Base-by-base conservation (phyloP, 805 yeast genomes). In the Grigorovia jiainica region DNA sequence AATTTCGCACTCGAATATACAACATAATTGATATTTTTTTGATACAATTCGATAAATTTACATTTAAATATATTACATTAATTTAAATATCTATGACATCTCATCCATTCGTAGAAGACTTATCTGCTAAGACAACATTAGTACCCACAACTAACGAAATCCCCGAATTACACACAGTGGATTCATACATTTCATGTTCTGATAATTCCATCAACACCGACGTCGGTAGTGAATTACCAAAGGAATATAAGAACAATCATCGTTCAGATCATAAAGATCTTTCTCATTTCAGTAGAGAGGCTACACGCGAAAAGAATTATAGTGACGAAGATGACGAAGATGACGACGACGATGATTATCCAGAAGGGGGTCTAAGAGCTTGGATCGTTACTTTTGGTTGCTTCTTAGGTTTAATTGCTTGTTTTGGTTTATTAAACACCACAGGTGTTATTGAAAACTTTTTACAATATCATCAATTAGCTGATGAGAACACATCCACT, bases 361-460 rank as follows among this genome's bases (percentile, higher is more conserved):
- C 82, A 0, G 82, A 80, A 48, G 85, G 85, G 16, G 85, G 86
- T 0, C 40, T 58, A 31, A 51, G 56, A 44, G 84, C 85, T 0
- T 76, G 78, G 64, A 44, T 59, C 3, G 80, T 76, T 2, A 72
- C 76, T 0, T 55, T 76, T 20, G 87, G 85, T 2, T 65, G 76
- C 3, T 78, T 77, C 50, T 55, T 73, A 34, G 85, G 84, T 0
- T 63, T 75, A 30, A 61, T 71, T 2, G 72, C 75, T 2, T 65
- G 67, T 34, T 71, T 78, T 44, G 87, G 87, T 1, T 48, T 76
- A 30, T 57, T 75, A 45, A 79, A 79, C 51, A 59, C 79, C 2
- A 64, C 72, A 32, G 86, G 87, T 48, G 81, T 77, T 4, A 67
- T 80, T 32, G 79, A 80, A 57, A 70, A 80, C 0, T 76, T 78